Evolutionary conservation across 495 filamentous ascomycete genomes (phyloP), one percentile per base, ranked within the genome.

Genomic region (Xylaria bambusicola): DNA sequence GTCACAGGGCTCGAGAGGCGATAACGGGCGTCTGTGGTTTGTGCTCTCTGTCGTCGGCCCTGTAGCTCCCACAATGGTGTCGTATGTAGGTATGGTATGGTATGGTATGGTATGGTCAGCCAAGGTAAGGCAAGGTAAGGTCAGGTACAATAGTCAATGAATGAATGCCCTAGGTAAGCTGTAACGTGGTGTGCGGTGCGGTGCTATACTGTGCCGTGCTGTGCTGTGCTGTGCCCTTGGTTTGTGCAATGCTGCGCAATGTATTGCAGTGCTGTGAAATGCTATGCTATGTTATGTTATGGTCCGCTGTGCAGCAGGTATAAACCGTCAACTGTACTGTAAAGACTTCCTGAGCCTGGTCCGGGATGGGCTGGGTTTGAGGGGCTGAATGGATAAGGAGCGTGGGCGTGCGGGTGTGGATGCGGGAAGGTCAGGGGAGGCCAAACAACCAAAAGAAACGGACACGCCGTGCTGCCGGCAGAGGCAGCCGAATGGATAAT

Each of bases 401-500:
- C 59, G 72, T 66, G 61, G 68, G 71, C 64, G 50, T 69, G 64
- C 67, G 68, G 67, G 56, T 62, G 48, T 56, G 42, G 51, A 49
- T 61, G 52, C 52, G 58, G 51, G 62, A 69, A 66, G 66, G 63
- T 60, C 65, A 58, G 58, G 61, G 46, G 60, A 60, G 62, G 59
- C 50, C 49, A 60, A 60, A 64, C 60, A 41, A 65, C 63, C 41
- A 63, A 58, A 63, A 60, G 57, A 62, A 60, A 61, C 61, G 59
- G 58, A 50, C 41, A 50, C 67, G 63, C 62, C 62, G 65, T 60
- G 58, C 68, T 64, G 68, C 61, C 66, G 66, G 64, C 60, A 59
- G 67, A 50, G 60, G 60, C 58, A 54, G 59, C 64, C 66, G 66
- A 60, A 66, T 59, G 46, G 61, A 23, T 57, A 65, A 61, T 69